Conservation (phyloP, 2,329 filamentous ascomycete species). For the Bipolaris victoriae region DNA sequence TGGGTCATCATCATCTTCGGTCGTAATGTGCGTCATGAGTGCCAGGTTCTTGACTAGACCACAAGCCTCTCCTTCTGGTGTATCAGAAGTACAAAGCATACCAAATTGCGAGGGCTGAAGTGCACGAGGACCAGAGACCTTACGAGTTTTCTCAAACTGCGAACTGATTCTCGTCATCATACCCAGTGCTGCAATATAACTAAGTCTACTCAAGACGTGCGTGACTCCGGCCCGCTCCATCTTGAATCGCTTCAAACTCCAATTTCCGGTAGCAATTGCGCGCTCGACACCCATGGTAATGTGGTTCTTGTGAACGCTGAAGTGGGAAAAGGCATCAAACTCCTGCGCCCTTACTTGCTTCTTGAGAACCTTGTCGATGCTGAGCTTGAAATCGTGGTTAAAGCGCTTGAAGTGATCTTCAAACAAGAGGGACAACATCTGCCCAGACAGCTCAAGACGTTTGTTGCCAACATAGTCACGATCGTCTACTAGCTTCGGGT, state of each 20-base stretch:
- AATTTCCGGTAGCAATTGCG: slow-evolving; percentile 96
- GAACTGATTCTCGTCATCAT: slow-evolving; percentile 99
- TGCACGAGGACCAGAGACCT: slow-evolving; percentile 93
- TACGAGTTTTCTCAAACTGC: slow-evolving; percentile 98
- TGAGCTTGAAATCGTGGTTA: slow-evolving; percentile 84
- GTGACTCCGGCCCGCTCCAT: slow-evolving; percentile 98
- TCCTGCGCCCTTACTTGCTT: slow-evolving; percentile 88
- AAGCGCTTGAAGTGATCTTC: slow-evolving; percentile 99
- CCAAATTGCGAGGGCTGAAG: slow-evolving; percentile 97
- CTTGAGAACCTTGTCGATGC: slow-evolving; percentile 93
- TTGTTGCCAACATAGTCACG: slow-evolving; percentile 99
- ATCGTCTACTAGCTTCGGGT: slow-evolving; percentile 89
- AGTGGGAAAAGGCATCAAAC: slow-evolving; percentile 84
- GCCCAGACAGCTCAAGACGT: slow-evolving; percentile 89
- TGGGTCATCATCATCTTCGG: slow-evolving; percentile 90
- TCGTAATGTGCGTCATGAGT: slow-evolving; percentile 99
- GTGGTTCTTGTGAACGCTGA: slow-evolving; percentile 81
- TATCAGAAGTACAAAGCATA: slow-evolving; percentile 97
- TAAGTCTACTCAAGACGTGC: slow-evolving; percentile 91
- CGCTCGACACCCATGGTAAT: slow-evolving; percentile 95
- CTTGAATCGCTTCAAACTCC: slow-evolving; percentile 96
- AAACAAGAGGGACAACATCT: slow-evolving; percentile 90
- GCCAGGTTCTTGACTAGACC: slow-evolving; percentile 97
- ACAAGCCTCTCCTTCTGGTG: slow-evolving; percentile 97
- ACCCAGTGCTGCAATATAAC: slow-evolving; percentile 93